Conservation (phyloP, 2,329 filamentous ascomycete genomes). For the Penicillium sp. region DNA sequence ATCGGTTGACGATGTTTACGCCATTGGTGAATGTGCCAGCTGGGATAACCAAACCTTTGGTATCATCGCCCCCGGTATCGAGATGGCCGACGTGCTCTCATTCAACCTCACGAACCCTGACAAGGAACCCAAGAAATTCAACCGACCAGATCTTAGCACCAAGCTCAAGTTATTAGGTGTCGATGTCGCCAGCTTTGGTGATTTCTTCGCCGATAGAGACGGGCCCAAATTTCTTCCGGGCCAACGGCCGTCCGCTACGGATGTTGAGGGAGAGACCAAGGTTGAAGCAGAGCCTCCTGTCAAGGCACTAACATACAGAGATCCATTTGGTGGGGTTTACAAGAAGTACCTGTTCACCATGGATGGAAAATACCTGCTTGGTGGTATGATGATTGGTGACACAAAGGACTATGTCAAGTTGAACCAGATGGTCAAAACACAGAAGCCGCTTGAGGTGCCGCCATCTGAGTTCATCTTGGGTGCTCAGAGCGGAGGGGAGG, state of each 20-base stretch:
- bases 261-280: conserved; percentile 44
- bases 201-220: conserved; percentile 89
- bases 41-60: conserved; percentile 88
- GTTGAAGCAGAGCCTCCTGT: conserved; percentile 61
- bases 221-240: conserved; percentile 76
- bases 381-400: conserved; percentile 98
- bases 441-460: conserved; percentile 76
- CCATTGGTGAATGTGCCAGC: conserved; percentile 88
- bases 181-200: conserved; percentile 90
- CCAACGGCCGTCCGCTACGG: conserved; percentile 47
- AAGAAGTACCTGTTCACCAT: conserved; percentile 92
- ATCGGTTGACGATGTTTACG: conserved; percentile 75
- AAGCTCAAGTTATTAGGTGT: conserved; percentile 89
- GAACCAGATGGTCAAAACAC: conserved; percentile 83
- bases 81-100: conserved; percentile 89
- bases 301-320: conserved; percentile 85
- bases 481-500: conserved; percentile 73
- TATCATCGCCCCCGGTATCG: conserved; percentile 85
- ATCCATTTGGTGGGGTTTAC: conserved; percentile 86
- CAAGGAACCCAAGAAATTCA: conserved; percentile 73
- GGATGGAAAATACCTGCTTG: conserved; percentile 87
- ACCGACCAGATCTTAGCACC: conserved; percentile 84
- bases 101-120: conserved; percentile 87
- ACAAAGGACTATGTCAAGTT: conserved; percentile 89
- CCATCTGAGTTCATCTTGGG: conserved; percentile 85